A percentile compares a stretch with the other conserved stretches of the same genome.
Evolutionary conservation across 352 stramenopile genomes (phyloP).

Genomic region (Pythium rhizo-oryzae): DNA sequence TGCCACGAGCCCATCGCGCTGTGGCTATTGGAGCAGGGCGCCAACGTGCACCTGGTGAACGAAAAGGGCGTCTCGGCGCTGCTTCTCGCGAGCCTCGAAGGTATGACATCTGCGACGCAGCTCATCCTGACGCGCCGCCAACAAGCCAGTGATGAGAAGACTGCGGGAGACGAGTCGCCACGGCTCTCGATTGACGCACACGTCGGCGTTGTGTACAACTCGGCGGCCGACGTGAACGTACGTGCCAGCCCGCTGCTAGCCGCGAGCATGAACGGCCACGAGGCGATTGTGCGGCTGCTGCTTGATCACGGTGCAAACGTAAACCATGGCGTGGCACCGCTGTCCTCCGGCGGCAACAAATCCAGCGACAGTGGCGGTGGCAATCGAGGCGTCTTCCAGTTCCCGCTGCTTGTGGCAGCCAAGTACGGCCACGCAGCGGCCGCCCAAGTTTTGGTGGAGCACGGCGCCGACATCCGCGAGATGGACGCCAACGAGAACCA

Average conservation of each 20-base stretch:
- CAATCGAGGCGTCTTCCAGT: slow-evolving; percentile 20
- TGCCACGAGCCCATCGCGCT: slow-evolving; percentile 50
- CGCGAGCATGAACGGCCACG: slow-evolving; percentile 76
- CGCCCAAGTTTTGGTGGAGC: slow-evolving; percentile 68
- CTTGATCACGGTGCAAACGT: slow-evolving; percentile 39
- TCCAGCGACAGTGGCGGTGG: not conserved
- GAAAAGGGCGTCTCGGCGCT: slow-evolving; percentile 74
- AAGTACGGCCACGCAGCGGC: slow-evolving; percentile 91
- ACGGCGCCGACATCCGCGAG: slow-evolving; percentile 37
- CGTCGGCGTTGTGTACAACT: slow-evolving; percentile 79
- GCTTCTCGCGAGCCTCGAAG: slow-evolving; percentile 74
- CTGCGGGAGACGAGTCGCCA: not conserved
- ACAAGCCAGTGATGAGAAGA: not conserved
- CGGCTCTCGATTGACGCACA: slow-evolving; percentile 44
- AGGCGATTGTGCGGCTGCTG: slow-evolving; percentile 49
- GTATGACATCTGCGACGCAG: slow-evolving; percentile 49
- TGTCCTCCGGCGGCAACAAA: not conserved
- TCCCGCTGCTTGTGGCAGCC: slow-evolving; percentile 88
- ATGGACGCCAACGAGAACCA: slow-evolving; percentile 52
- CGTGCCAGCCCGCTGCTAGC: slow-evolving; percentile 59
- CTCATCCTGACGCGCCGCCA: slow-evolving; percentile 33
- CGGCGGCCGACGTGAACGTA: slow-evolving; percentile 58
- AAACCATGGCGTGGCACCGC: slow-evolving; percentile 25
- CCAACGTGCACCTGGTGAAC: slow-evolving; percentile 50
- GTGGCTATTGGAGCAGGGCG: slow-evolving; percentile 56